Evolutionary conservation across 2,329 filamentous ascomycete genomes (phyloP).

Genomic region (Aspergillus flavus): DNA sequence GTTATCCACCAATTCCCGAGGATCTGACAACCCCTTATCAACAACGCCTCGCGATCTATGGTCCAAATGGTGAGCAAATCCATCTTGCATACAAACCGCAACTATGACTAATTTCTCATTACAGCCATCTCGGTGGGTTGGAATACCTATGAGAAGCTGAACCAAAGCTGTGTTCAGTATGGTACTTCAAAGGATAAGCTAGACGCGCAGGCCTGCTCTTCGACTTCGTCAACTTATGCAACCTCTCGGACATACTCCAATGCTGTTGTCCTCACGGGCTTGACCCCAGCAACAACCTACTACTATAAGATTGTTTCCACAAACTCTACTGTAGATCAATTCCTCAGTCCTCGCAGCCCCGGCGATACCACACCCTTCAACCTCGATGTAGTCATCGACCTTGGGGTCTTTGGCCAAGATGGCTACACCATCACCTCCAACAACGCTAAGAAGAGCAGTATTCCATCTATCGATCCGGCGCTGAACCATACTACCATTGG

Average conservation of each 20-base stretch:
- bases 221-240: slow-evolving; percentile 52
- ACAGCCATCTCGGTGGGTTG: slow-evolving; percentile 57
- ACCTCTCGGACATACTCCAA: slow-evolving; percentile 60
- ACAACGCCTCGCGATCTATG: slow-evolving; percentile 56
- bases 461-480: slow-evolving; percentile 53
- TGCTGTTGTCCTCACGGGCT: slow-evolving; percentile 48
- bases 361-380: slow-evolving; percentile 60
- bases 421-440: slow-evolving; percentile 54
- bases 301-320: slow-evolving; percentile 62
- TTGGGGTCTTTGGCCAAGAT: slow-evolving; percentile 58
- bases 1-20: slow-evolving; percentile 50
- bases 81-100: neutral
- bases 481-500: slow-evolving; percentile 63
- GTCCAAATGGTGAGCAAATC: slow-evolving; percentile 48
- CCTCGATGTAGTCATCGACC: slow-evolving; percentile 56
- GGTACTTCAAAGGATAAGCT: slow-evolving; percentile 49
- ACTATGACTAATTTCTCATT: too few relatives aligned
- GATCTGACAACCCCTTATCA: slow-evolving; percentile 59
- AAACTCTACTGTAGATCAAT: slow-evolving; percentile 58
- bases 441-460: slow-evolving; percentile 51
- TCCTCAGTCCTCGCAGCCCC: slow-evolving; percentile 56
- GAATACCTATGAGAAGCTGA: slow-evolving; percentile 57
- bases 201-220: slow-evolving; percentile 47
- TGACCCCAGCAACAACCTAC: slow-evolving; percentile 59
- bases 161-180: slow-evolving; percentile 55